Evolutionary conservation across 139 green algal species (phyloP), one percentile per base, ranked within the genome.

Genomic region (Pedinophyceae sp.): DNA sequence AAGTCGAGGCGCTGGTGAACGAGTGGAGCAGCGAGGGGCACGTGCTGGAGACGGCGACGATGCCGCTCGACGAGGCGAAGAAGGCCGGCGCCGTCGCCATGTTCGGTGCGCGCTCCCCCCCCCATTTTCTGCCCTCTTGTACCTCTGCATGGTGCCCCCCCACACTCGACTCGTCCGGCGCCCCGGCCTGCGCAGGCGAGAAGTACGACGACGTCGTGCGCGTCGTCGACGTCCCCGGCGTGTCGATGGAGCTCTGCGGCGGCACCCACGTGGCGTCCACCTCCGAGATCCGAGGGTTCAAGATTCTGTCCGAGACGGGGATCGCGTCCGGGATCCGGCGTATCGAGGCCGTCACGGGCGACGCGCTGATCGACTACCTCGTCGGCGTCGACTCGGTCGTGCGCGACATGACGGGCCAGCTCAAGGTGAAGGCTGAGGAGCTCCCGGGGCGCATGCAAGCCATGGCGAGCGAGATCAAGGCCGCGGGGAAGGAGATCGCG

Each of bases 171-270:
- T n/a, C n/a, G n/a, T n/a, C n/a, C n/a, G n/a, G n/a, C n/a, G n/a
- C n/a, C n/a, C n/a, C n/a, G n/a, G n/a, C n/a, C n/a, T n/a, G n/a
- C n/a, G n/a, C n/a, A n/a, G n/a, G n/a, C n/a, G n/a, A 96, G 68
- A 93, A 93, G 67, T 96, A 96, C 54, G 80, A 74, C 27, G 82
- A 88, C 28, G 66, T 67, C 16, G 87, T 95, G 57, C 71, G 87
- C 1, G 87, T 96, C 43, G 77, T 94, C 43, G 62, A 76, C 27
- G 62, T 84, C 18, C 70, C 73, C 4, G 68, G 77, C 24, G 67
- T 93, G 22, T 85, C 68, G 54, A 89, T 94, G 81, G 87, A 96
- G 74, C 71, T 92, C 38, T 92, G 82, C 55, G 82, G 82, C 19
- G 82, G 80, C 39, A 86, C 77, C 2, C 79, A 88, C 70, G 81